Base-by-base conservation (phyloP, 495 filamentous ascomycete genomes). In the Thermochaetoides thermophila region DNA sequence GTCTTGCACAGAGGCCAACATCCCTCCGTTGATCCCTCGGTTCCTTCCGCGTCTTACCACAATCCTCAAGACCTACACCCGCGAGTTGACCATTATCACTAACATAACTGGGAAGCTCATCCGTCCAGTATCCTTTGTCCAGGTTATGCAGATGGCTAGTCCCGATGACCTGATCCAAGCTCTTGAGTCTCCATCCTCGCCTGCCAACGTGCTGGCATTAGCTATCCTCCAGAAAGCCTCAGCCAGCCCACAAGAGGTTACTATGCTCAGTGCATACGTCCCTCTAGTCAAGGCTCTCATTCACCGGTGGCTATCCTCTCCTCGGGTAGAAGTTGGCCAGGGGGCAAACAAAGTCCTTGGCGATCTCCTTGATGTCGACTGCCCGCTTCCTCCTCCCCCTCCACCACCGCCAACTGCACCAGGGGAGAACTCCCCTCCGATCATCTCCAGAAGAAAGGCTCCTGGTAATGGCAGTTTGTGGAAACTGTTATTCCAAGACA, bases 221-320 rank as follows among this genome's bases (percentile, higher is more conserved):
- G 61, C 68, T 3, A 52, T 92, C 33, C 55, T 94, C 29, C 64
- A 68, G 39, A 92, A 91, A 46, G 84, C 83, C 7, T 62, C 71
- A 15, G 41, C 56, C 8, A 52, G 54, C 15, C 62, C 71, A 3
- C 63, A 60, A 32, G 77, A 87, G 50, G 72, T 73, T 23, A 74
- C 72, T 18, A 73, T 78, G 31, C 65, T 89, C 8, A 74, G 76
- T 6, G 68, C 66, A 19, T 73, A 80, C 53, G 63, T 72, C 5
- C 62, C 64, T 1, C 46, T 84, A 3, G 55, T 91, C 5, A 50
- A 54, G 1, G 64, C 66, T 0, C 59, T 92, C 18, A 48, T 91
- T 1, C 60, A 64, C 27, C 53, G 77, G 22, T 92, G 82, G 82
- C 68, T 92, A 1, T 75, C 68, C 34, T 73, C 77, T 1, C 56